Evolutionary conservation across 768 basidiomycete species (phyloP).

Genomic region (Fistulinella prunicolor): DNA sequence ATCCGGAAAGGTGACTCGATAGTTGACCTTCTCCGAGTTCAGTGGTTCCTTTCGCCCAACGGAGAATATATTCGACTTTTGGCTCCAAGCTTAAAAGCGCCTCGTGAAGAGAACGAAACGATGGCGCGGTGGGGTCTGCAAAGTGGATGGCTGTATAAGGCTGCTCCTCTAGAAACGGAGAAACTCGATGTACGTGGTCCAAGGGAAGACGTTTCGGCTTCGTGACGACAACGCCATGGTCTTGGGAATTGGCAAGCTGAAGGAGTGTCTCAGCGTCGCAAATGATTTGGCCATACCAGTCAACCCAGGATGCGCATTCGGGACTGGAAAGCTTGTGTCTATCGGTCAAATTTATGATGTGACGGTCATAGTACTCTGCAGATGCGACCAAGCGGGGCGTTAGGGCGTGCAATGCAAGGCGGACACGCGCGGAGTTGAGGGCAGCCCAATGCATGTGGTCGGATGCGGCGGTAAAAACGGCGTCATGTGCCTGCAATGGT

Average conservation of each 20-base stretch:
- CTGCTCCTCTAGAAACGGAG: conserved; percentile 44
- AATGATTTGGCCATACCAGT: conserved; percentile 74
- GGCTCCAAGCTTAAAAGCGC: conserved; percentile 53
- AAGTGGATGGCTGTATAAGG: conserved; percentile 75
- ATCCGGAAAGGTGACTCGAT: conserved; percentile 68
- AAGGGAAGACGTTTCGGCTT: conserved; percentile 56
- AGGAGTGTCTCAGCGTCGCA: conserved; percentile 64
- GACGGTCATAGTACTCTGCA: conserved; percentile 64
- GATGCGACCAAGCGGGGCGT: conserved; percentile 83
- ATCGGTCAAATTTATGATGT: conserved; percentile 25
- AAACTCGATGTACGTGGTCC: conserved; percentile 69
- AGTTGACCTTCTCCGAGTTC: conserved; percentile 37
- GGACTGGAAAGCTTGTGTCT: conserved; percentile 24
- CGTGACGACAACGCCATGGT: conserved; percentile 24
- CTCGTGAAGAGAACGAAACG: conserved; percentile 69
- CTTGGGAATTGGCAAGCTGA: conserved; percentile 49
- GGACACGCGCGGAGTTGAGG: conserved; percentile 60
- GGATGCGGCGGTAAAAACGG: conserved; percentile 38
- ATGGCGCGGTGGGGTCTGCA: conserved; percentile 58
- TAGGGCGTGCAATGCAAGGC: conserved; percentile 73
- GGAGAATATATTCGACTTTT: conserved; percentile 69
- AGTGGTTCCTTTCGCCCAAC: conserved; percentile 34
- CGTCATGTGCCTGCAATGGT: conserved; percentile 48
- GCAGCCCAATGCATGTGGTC: conserved; percentile 46
- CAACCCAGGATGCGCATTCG: conserved; percentile 72